Conservation (phyloP, 2,329 filamentous ascomycete species). For the Fusarium lateritium region DNA sequence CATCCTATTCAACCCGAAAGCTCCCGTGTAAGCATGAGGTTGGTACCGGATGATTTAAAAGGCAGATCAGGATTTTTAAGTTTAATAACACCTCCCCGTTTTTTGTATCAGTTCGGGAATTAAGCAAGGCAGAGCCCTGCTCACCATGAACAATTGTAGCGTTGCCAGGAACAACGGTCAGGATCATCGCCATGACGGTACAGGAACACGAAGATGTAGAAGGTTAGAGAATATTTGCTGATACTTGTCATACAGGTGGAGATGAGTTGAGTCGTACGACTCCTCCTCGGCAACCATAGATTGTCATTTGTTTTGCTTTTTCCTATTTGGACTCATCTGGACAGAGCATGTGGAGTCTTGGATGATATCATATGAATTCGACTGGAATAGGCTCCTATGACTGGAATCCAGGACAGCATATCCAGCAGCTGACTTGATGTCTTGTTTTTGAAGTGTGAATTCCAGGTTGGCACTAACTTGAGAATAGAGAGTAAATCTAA, state of each 20-base stretch:
- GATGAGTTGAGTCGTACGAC: slow-evolving; percentile 8
- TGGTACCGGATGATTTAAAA: too few species aligned
- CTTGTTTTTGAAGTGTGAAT: background rate
- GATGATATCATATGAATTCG: background rate
- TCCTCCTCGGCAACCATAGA: too few species aligned
- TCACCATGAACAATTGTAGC: background rate
- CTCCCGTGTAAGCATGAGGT: too few species aligned
- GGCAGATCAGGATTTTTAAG: too few species aligned
- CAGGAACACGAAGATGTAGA: background rate
- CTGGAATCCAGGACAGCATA: background rate
- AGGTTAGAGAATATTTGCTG: background rate
- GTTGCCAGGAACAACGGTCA: slow-evolving; percentile 3
- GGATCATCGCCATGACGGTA: background rate
- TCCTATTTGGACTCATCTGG: background rate
- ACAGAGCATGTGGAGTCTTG: background rate
- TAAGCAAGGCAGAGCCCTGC: background rate
- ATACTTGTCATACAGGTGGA: background rate
- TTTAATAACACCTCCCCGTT: too few species aligned
- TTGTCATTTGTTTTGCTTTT: background rate
- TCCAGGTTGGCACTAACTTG: background rate
- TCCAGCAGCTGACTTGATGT: background rate
- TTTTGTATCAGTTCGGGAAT: too few species aligned
- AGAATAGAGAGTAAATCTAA: background rate
- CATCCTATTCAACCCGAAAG: too few species aligned
- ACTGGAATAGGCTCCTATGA: background rate